A percentile compares a stretch with the other conserved stretches of the same genome.
These are phyloP conservation scores for Teunomyces cretensis DNA, from an alignment of 805 yeast genomes.

Conservation along the genomic window DNA sequence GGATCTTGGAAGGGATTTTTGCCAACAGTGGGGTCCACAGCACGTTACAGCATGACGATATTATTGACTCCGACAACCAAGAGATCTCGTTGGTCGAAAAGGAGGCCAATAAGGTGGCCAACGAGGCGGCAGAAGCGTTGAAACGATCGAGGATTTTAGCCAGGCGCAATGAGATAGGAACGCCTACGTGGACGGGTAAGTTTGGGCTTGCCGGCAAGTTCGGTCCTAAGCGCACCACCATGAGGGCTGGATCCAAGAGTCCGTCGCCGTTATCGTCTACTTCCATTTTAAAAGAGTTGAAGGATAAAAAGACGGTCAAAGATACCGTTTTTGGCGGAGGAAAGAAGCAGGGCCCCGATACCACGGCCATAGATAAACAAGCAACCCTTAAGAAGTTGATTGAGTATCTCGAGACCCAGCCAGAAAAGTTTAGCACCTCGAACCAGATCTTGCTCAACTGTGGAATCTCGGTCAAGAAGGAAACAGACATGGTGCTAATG, in stretches of 20 bases:
- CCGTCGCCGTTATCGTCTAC: slow-evolving; percentile 37
- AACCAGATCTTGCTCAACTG: slow-evolving; percentile 45
- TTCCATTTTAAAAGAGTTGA: slow-evolving; percentile 49
- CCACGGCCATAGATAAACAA: slow-evolving; percentile 14
- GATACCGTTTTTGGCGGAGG: slow-evolving; percentile 13
- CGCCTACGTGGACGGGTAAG: slow-evolving; percentile 96
- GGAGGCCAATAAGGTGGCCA: slow-evolving; percentile 62
- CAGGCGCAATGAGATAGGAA: slow-evolving; percentile 53
- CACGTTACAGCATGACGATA: slow-evolving; percentile 74
- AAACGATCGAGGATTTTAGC: slow-evolving; percentile 60
- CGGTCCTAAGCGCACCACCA: slow-evolving; percentile 11
- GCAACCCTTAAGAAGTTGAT: slow-evolving; percentile 37
- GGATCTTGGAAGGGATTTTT: slow-evolving; percentile 74
- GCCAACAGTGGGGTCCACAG: slow-evolving; percentile 71
- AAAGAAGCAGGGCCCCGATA: background rate
- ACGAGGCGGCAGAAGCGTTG: slow-evolving; percentile 54
- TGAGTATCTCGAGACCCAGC: slow-evolving; percentile 34
- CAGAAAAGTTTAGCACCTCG: slow-evolving; percentile 47
- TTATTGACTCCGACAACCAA: slow-evolving; percentile 56
- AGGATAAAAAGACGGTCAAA: slow-evolving; percentile 41
- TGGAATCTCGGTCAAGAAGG: slow-evolving; percentile 28
- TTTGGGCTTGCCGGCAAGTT: slow-evolving; percentile 80
- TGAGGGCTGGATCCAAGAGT: background rate
- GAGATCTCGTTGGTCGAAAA: slow-evolving; percentile 55
- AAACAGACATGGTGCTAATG: slow-evolving; percentile 57